Evolutionary conservation across 2,329 filamentous ascomycete genomes (phyloP), one percentile per base, ranked within the genome.

Genomic region (Claviceps humidiphila): DNA sequence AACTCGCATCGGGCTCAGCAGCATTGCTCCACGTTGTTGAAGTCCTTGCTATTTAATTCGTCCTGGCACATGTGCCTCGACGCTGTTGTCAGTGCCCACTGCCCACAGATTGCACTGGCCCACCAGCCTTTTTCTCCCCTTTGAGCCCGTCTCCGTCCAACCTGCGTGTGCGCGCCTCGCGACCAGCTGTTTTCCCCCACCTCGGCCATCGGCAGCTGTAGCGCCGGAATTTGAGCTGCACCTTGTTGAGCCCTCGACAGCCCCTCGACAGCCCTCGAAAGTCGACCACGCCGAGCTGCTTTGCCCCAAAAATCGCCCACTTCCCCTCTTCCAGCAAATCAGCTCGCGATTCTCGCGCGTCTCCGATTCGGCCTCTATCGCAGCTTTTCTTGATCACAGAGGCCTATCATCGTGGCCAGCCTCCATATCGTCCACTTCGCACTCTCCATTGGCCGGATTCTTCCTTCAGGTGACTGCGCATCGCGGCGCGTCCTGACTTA

Each of bases 351-450:
- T 64, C 63, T 63, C 52, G 59, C 61, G 59, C 63, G 61, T 66
- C 61, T 60, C 61, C 56, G 57, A 59, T 54, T 66, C 60, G 59
- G 59, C 62, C 55, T 59, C 57, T 59, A 59, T 66, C 63, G 60
- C 65, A 61, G 61, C 65, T 61, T 61, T 51, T 66, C 65, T 66
- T 70, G 60, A 69, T 65, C 64, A 62, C 61, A 59, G 60, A 71
- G 63, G 71, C 75, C 76, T 78, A 77, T 78, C 74, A 77, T 64
- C 65, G 66, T 70, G 68, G 62, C 63, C 61, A 74, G 61, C 68
- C 59, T 66, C 64, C 55, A 56, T 61, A 58, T 73, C 68, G 59
- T 66, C 64, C 55, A 56, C 61, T 58, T 74, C 65, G 63, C 58
- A 59, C 51, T 65, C 65, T 66, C 61, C 61, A 78, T 79, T 79